Conservation (phyloP, 1,284 basidiomycete genomes). For the Leccinum subatratum region DNA sequence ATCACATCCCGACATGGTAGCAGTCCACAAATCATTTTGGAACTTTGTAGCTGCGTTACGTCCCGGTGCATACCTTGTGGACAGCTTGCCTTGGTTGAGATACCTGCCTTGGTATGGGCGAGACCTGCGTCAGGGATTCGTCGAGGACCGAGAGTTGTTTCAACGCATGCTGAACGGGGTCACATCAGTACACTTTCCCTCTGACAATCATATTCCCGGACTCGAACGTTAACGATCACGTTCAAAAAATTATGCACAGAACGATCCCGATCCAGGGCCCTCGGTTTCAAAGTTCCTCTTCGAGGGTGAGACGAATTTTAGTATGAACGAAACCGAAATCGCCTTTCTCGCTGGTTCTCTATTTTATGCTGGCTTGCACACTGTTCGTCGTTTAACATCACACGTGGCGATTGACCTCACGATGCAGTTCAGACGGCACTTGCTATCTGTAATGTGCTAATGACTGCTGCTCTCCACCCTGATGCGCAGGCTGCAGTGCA, state of each 20-base stretch:
- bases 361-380: conserved; percentile 7
- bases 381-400: conserved; percentile 4
- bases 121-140: background rate
- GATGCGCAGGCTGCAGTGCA: conserved; percentile 13
- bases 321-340: conserved; percentile 13
- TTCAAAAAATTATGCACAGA: background rate
- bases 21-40: background rate
- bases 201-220: background rate
- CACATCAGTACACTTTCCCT: background rate
- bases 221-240: background rate
- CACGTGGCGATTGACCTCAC: background rate
- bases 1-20: background rate
- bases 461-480: conserved; percentile 4
- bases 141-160: background rate
- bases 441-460: background rate
- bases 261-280: background rate
- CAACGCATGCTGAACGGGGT: background rate
- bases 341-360: conserved; percentile 10
- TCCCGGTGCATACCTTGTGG: background rate
- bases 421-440: background rate
- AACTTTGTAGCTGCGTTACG: background rate
- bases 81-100: background rate
- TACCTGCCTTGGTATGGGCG: background rate
- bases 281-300: conserved; percentile 17
- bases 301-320: conserved; percentile 1